Evolutionary conservation across 768 basidiomycete genomes (phyloP), one percentile per base, ranked within the genome.

Genomic region (Termitomyces sp.): DNA sequence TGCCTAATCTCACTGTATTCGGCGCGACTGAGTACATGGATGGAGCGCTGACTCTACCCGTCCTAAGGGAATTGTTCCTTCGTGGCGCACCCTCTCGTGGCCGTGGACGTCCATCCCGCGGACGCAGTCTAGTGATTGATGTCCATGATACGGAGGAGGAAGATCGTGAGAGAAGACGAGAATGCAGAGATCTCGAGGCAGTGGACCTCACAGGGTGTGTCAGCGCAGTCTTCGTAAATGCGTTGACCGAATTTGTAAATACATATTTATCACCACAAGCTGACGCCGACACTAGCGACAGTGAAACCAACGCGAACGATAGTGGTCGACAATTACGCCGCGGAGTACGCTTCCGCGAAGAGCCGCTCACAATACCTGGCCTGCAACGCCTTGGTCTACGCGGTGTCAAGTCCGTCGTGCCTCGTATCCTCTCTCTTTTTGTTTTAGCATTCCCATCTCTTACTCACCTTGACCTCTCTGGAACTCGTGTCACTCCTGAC

Each of bases 21-120:
- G 95, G 95, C n/a, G 94, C 93, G 5, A 98, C 96, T 2, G 96
- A 99, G 69, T 99, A 98, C 68, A 98, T 99, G 91, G 96, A 99
- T 62, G 87, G 91, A 3, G 87, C 96, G 0, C 77, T 99, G 42
- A 91, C 87, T 12, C 74, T 90, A 15, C 78, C 86, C 0, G 94
- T 98, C 17, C 75, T 99, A 11, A 89, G 86, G 53, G 96, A 98
- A 66, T 74, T 99, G 17, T 85, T 99, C 64, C 83, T 98, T 58
- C 86, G 96, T 30, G 95, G 96, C 28, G 73, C 77, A 7, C 80
- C 83, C 9, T 86, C 87, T 28, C 82, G 85, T 42, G 83, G 83
- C 0, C 78, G 88, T 12, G 85, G 88, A 0, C 84, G 86, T 21
- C 83, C 84, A 11, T 76, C 80, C 11, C 84, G 90, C 50, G 84